Conservation (phyloP, 192 early-diverging fungal species). For the Coemansia sp. region DNA sequence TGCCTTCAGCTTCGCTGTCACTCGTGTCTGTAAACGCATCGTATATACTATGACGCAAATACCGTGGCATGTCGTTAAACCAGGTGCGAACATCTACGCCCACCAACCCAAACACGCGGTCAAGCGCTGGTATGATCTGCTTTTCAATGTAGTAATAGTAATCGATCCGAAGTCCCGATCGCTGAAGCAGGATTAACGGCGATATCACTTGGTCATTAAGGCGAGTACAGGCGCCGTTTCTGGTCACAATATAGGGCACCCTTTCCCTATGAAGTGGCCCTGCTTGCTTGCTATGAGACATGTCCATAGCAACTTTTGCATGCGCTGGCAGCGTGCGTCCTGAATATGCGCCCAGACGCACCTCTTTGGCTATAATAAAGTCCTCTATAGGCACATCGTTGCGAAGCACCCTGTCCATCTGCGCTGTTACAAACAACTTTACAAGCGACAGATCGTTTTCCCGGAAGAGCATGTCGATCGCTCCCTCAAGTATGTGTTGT, state of each 20-base stretch:
- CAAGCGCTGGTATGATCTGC: conserved; percentile 79
- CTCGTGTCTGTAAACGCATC: conserved; percentile 5
- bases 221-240: conserved; percentile 63
- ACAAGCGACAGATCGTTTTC: conserved; percentile 78
- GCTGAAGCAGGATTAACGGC: conserved; percentile 63
- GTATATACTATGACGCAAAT: conserved; percentile 16
- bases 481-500: conserved; percentile 75
- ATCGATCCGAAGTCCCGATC: conserved; percentile 69
- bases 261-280: conserved; percentile 88
- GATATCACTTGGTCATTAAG: conserved; percentile 72
- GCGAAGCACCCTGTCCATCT: conserved; percentile 72
- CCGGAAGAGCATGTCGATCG: conserved; percentile 77
- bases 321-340: conserved; percentile 64
- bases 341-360: conserved; percentile 76
- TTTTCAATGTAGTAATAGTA: conserved; percentile 83
- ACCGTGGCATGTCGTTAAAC: conserved; percentile 35
- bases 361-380: conserved; percentile 88
- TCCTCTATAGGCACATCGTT: conserved; percentile 71
- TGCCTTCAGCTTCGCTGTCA: conserved; percentile 9
- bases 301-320: conserved; percentile 68
- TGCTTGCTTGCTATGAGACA: conserved; percentile 67
- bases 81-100: conserved; percentile 60
- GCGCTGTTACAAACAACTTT: conserved; percentile 69
- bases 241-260: conserved; percentile 84
- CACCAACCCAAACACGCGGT: conserved; percentile 75